Evolutionary conservation across 1,284 basidiomycete species (phyloP).

Genomic region (Peniophora sp.): DNA sequence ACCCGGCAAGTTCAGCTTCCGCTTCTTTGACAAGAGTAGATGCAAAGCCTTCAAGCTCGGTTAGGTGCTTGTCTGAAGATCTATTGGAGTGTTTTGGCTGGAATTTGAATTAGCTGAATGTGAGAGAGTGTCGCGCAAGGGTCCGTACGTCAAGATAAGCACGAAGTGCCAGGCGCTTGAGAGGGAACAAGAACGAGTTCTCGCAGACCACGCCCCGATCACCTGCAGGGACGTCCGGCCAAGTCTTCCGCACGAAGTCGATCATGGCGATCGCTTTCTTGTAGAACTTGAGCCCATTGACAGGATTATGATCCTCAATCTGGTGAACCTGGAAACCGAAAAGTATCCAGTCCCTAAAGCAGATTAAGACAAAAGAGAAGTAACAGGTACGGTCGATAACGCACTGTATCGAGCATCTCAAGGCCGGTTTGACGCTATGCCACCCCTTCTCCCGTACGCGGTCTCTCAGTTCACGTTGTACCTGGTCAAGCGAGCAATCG

Average conservation of each 20-base stretch:
- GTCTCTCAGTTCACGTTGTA: conserved; percentile 12
- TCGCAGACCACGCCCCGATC: conserved; percentile 25
- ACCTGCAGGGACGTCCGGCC: conserved; percentile 22
- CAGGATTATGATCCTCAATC: conserved; percentile 19
- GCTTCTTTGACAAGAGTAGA: conserved; percentile 10
- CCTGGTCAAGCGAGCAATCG: conserved; percentile 22
- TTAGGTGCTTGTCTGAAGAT: neutral
- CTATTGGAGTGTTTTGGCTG: neutral
- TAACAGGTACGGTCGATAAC: conserved; percentile 3
- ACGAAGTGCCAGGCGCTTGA: conserved; percentile 22
- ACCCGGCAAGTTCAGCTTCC: conserved; percentile 15
- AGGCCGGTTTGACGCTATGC: conserved; percentile 26
- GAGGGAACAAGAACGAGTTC: conserved; percentile 22
- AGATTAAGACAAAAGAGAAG: neutral
- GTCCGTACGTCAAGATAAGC: conserved; percentile 22
- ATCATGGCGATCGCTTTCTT: conserved; percentile 26
- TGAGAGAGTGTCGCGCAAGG: neutral
- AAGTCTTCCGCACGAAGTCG: conserved; percentile 28
- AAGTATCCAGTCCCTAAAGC: conserved; percentile 26
- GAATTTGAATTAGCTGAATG: neutral
- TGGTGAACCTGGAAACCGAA: conserved; percentile 23
- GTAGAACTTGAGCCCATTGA: conserved; percentile 6
- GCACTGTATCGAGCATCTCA: conserved; percentile 33
- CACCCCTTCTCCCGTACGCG: conserved; percentile 27
- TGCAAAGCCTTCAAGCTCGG: conserved; percentile 7